These are phyloP conservation scores for Fraxinus baroniana DNA, from an alignment of 305 asterid genomes.

Conservation along the genomic window DNA sequence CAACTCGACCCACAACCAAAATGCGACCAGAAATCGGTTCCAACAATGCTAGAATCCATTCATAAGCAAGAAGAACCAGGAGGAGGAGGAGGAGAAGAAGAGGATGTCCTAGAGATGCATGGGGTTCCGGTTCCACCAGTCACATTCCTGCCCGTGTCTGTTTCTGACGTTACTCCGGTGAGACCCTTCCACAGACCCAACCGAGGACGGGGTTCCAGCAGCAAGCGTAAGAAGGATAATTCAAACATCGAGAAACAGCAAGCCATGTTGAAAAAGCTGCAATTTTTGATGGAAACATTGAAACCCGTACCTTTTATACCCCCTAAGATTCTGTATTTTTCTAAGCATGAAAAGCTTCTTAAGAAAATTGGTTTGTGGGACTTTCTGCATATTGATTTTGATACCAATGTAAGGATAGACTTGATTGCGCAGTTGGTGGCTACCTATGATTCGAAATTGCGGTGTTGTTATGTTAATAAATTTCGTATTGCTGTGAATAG, in stretches of 20 bases:
- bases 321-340: slow-evolving; percentile 35
- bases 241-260: slow-evolving; percentile 26
- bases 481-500: slow-evolving; percentile 38
- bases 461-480: slow-evolving; percentile 45
- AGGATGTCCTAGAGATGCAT: neutral
- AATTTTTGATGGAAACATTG: slow-evolving; percentile 33
- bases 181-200: slow-evolving; percentile 28
- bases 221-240: slow-evolving; percentile 45
- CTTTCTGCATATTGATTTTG: slow-evolving; percentile 55
- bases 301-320: slow-evolving; percentile 58
- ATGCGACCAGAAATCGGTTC: neutral
- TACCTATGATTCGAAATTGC: slow-evolving; percentile 38
- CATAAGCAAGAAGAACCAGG: neutral
- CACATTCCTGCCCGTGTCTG: slow-evolving; percentile 17
- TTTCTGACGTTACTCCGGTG: slow-evolving; percentile 22
- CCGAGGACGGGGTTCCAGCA: slow-evolving; percentile 22
- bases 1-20: slow-evolving; percentile 11
- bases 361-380: slow-evolving; percentile 71
- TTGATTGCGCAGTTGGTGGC: slow-evolving; percentile 61
- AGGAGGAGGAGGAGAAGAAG: neutral
- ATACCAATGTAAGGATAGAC: slow-evolving; percentile 47
- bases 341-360: slow-evolving; percentile 45
- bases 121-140: slow-evolving; percentile 28
- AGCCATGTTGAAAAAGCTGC: slow-evolving; percentile 35
- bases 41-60: neutral